Percentiles rank a stretch among this genome's conserved stretches.
Conservation (phyloP, 306 rosid species). For the Cucumis hystrix region DNA sequence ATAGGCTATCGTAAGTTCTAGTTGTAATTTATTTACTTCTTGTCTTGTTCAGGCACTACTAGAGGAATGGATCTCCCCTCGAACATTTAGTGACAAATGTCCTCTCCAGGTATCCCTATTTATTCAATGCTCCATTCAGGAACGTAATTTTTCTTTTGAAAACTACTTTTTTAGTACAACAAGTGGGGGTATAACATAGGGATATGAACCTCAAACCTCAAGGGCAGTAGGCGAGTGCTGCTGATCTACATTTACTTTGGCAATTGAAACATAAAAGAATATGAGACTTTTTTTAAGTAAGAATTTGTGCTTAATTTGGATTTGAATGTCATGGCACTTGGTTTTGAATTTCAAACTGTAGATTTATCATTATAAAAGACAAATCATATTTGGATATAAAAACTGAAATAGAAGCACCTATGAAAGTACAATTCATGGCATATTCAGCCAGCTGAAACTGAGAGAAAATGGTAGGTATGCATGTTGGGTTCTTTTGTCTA, state of each 20-base stretch:
- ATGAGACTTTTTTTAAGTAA: background rate
- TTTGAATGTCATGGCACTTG: background rate
- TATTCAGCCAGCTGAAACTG: background rate
- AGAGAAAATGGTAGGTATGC: background rate
- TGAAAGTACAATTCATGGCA: background rate
- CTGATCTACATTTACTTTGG: too few relatives aligned
- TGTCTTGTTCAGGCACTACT: constrained; percentile 62
- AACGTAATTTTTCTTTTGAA: background rate
- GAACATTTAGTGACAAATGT: constrained; percentile 48
- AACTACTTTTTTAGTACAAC: too few relatives aligned
- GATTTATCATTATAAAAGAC: background rate
- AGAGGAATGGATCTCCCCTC: constrained; percentile 72
- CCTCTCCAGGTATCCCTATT: constrained; percentile 38
- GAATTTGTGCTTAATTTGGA: background rate
- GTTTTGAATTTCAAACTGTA: background rate
- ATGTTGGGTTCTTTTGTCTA: background rate
- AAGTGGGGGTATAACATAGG: too few relatives aligned
- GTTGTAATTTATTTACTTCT: background rate
- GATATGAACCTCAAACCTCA: too few relatives aligned
- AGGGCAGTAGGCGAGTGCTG: too few relatives aligned
- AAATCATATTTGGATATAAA: background rate
- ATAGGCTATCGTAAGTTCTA: background rate
- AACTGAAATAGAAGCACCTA: background rate
- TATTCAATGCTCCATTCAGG: background rate
- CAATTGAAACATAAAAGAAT: background rate